phyloP scores from a whole-genome alignment of 352 stramenopile species.

The Globisporangium orthogonon region DNA sequence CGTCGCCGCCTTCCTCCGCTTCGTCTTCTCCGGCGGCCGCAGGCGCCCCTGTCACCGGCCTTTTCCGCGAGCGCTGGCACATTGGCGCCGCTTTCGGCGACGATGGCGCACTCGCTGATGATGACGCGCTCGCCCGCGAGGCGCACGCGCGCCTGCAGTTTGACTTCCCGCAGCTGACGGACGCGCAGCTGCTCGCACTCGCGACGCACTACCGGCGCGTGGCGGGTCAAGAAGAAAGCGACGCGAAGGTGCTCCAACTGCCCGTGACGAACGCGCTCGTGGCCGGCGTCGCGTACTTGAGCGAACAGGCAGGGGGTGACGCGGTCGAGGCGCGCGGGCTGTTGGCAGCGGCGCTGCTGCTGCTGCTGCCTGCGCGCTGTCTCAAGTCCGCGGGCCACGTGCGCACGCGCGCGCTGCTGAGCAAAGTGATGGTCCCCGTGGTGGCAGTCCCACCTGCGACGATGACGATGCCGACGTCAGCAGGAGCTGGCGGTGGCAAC shows the following conservation, averaged over 20 bases:
- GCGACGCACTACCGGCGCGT: conserved; percentile 33
- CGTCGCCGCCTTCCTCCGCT: not conserved
- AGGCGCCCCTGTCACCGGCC: conserved; percentile 3
- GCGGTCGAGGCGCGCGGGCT: conserved; percentile 30
- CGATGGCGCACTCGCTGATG: not conserved
- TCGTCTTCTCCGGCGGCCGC: conserved; percentile 1
- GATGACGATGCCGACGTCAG: not conserved
- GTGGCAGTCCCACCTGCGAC: not conserved
- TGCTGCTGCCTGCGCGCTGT: conserved; percentile 28
- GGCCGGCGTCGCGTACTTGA: conserved; percentile 41
- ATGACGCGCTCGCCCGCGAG: conserved; percentile 4
- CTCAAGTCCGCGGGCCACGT: conserved; percentile 18
- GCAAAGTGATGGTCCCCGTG: conserved; percentile 3
- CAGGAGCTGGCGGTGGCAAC: not conserved
- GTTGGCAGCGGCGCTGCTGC: conserved; percentile 34
- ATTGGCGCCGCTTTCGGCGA: not conserved
- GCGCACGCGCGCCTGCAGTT: conserved; percentile 51
- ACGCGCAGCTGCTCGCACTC: conserved; percentile 30
- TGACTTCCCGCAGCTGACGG: conserved; percentile 39
- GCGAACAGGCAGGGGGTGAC: conserved; percentile 13
- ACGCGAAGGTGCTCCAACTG: conserved; percentile 5
- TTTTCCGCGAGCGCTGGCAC: conserved; percentile 3
- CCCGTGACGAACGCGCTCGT: conserved; percentile 34
- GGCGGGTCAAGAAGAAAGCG: conserved; percentile 6
- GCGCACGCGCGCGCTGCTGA: conserved; percentile 21